Evolutionary conservation across 768 basidiomycete species (phyloP).

Genomic region (Lactifluus echinatus): DNA sequence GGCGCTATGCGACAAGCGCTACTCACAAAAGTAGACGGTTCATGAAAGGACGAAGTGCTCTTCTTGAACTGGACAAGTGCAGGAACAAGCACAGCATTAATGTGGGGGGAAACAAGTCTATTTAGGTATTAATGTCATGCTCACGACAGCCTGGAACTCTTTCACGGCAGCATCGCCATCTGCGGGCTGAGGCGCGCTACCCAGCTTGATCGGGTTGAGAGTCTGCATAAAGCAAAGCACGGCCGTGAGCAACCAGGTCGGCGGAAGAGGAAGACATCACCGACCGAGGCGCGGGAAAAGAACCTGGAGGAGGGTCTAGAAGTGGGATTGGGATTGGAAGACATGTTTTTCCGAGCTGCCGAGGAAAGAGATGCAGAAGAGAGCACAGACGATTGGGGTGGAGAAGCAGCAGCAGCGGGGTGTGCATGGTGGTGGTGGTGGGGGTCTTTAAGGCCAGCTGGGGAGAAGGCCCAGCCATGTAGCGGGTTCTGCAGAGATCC

Average conservation of each 20-base stretch:
- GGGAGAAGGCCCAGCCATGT: no score
- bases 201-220: background rate
- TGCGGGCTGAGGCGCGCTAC: background rate
- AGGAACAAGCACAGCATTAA: background rate
- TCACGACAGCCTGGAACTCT: conserved; percentile 5
- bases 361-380: background rate
- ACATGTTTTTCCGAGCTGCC: background rate
- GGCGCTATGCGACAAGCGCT: background rate
- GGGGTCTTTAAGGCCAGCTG: no score
- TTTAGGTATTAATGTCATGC: background rate
- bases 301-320: conserved; percentile 1
- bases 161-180: background rate
- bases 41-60: background rate
- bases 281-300: conserved; percentile 1
- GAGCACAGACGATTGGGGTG: background rate
- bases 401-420: background rate
- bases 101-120: no score
- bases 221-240: background rate
- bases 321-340: no score
- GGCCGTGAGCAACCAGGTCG: background rate
- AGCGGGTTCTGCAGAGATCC: no score
- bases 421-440: background rate
- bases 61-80: conserved; percentile 7
- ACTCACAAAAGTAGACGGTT: conserved; percentile 5
- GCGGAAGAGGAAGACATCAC: background rate